These are phyloP conservation scores for Phyllosticta citrichinensis DNA, from an alignment of 2,329 filamentous ascomycete genomes.

Conservation along the genomic window DNA sequence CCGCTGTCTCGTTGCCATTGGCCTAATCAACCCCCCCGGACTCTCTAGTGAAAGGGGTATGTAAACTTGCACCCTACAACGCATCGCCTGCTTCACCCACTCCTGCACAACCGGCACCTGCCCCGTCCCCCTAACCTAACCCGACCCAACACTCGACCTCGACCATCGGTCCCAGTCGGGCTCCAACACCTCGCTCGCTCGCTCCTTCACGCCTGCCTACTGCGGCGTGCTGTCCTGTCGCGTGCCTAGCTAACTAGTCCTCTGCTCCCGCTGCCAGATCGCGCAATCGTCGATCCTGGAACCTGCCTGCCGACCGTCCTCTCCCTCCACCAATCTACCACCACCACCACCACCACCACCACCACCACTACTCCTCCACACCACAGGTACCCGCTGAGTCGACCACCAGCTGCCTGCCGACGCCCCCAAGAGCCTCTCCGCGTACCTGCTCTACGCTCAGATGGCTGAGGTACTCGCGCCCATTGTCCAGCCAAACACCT, in stretches of 20 bases:
- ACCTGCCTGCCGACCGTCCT: conserved; percentile 15
- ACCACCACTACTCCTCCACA: conserved; percentile 13
- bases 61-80: conserved; percentile 15
- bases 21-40: conserved; percentile 18
- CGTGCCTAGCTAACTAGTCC: conserved; percentile 2
- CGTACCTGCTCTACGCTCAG: conserved; percentile 15
- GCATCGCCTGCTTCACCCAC: conserved; percentile 16
- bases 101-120: conserved; percentile 14
- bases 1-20: conserved; percentile 16
- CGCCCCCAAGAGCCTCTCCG: conserved; percentile 6
- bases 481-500: conserved; percentile 35
- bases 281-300: conserved; percentile 8
- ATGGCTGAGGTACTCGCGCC: conserved; percentile 39
- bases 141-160: conserved; percentile 2
- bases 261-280: background rate
- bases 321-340: conserved; percentile 13
- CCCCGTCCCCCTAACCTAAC: conserved; percentile 13
- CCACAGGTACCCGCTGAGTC: conserved; percentile 12
- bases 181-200: background rate
- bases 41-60: conserved; percentile 18
- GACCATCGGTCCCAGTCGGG: conserved; percentile 13
- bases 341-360: conserved; percentile 12
- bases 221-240: background rate
- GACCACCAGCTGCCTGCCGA: conserved; percentile 12
- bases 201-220: conserved; percentile 8